A percentile compares a stretch with the other conserved stretches of the same genome.
Conservation (phyloP, 148 eudicot species). For the Chenopodium album region DNA sequence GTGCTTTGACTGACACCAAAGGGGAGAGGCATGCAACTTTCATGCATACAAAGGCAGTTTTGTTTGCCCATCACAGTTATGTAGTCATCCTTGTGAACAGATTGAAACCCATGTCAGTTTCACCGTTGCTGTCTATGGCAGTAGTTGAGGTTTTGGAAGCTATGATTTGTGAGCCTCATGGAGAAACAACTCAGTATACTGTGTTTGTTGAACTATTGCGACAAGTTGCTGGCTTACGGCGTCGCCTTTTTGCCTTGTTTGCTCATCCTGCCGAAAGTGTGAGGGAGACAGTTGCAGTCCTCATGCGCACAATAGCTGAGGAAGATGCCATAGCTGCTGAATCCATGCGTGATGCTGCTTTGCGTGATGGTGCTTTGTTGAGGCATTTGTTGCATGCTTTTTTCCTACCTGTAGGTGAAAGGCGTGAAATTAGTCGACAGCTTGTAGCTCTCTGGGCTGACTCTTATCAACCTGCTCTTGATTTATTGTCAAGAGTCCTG, state of each 20-base stretch:
- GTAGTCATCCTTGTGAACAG: constrained; percentile 82
- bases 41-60: constrained; percentile 93
- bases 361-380: constrained; percentile 95
- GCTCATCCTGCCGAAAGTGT: constrained; percentile 98
- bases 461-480: constrained; percentile 98
- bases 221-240: constrained; percentile 86
- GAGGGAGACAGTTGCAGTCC: constrained; percentile 91
- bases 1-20: constrained; percentile 69
- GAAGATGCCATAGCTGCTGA: constrained; percentile 99
- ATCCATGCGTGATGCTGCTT: constrained; percentile 98
- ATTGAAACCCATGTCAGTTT: constrained; percentile 88
- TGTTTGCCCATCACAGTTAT: constrained; percentile 70
- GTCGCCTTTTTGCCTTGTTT: constrained; percentile 92
- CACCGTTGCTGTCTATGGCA: constrained; percentile 89
- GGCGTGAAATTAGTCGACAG: constrained; percentile 93
- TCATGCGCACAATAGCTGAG: constrained; percentile 99
- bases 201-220: constrained; percentile 94
- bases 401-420: constrained; percentile 82
- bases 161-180: constrained; percentile 97
- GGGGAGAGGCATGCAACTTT: constrained; percentile 90
- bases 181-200: constrained; percentile 92
- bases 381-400: constrained; percentile 89
- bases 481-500: constrained; percentile 79
- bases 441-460: constrained; percentile 99
- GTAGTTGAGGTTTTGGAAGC: constrained; percentile 95